Percentiles rank a stretch among this genome's conserved stretches.
Evolutionary conservation across 306 rosid species (phyloP).

Genomic region (Luffa acutangula): DNA sequence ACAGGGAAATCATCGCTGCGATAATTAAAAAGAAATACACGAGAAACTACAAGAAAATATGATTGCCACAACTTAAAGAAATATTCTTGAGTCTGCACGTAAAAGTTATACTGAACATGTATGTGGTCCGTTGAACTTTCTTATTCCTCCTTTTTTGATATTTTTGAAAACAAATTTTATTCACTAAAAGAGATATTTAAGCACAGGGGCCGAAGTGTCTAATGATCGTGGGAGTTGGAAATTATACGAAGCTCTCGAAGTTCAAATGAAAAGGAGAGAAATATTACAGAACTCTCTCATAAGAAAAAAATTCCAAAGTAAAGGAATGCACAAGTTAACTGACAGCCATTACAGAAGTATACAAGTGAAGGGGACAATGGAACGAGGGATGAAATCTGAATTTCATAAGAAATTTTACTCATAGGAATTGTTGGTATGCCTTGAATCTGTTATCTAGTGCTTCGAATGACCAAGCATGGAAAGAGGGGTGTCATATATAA

Average conservation of each 20-base stretch:
- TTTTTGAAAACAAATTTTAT: not conserved
- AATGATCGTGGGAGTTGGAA: not conserved
- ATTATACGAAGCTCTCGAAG: not conserved
- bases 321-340: not conserved
- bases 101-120: not conserved
- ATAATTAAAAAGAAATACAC: not conserved
- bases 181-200: not conserved
- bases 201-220: not conserved
- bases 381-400: not conserved
- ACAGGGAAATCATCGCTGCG: not conserved
- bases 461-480: too few species aligned
- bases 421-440: not conserved
- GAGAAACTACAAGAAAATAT: not conserved
- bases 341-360: not conserved
- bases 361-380: not conserved
- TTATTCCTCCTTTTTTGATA: not conserved
- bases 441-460: too few species aligned
- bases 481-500: too few species aligned
- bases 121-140: not conserved
- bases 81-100: not conserved
- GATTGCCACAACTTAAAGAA: not conserved
- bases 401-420: not conserved
- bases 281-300: not conserved
- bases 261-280: not conserved
- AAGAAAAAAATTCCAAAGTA: not conserved